Conservation (phyloP, 352 stramenopile species). For the Pythium dissotocum region DNA sequence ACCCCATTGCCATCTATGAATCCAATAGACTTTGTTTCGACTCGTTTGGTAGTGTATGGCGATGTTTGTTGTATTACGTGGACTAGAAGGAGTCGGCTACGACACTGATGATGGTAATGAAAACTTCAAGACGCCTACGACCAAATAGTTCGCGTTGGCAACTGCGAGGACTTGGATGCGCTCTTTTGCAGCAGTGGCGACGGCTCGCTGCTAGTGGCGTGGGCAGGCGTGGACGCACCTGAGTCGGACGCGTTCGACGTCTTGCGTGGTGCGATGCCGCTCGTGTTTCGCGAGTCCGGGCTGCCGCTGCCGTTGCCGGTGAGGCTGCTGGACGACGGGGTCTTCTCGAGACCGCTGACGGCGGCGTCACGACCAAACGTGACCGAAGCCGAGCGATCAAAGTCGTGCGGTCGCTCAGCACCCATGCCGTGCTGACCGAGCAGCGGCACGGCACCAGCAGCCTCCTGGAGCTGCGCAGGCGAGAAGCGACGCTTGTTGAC, state of each 20-base stretch:
- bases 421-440: conserved; percentile 59
- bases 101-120: background rate
- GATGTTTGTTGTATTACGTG: background rate
- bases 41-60: background rate
- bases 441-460: conserved; percentile 53
- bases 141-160: conserved; percentile 31
- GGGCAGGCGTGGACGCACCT: background rate
- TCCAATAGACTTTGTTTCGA: conserved; percentile 11
- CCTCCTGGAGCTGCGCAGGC: conserved; percentile 64
- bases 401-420: conserved; percentile 45
- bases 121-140: conserved; percentile 3
- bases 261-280: conserved; percentile 19
- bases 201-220: background rate
- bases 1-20: background rate
- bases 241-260: conserved; percentile 17
- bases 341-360: conserved; percentile 34
- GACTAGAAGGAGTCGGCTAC: background rate
- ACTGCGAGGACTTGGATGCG: conserved; percentile 23
- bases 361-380: conserved; percentile 66
- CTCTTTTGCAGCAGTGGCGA: conserved; percentile 11
- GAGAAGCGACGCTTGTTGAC: conserved; percentile 68
- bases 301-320: conserved; percentile 10
- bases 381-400: conserved; percentile 68
- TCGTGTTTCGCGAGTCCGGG: conserved; percentile 4
- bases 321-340: conserved; percentile 12